phyloP scores from a whole-genome alignment of 345 rosid species.

The Balakata baccata region DNA sequence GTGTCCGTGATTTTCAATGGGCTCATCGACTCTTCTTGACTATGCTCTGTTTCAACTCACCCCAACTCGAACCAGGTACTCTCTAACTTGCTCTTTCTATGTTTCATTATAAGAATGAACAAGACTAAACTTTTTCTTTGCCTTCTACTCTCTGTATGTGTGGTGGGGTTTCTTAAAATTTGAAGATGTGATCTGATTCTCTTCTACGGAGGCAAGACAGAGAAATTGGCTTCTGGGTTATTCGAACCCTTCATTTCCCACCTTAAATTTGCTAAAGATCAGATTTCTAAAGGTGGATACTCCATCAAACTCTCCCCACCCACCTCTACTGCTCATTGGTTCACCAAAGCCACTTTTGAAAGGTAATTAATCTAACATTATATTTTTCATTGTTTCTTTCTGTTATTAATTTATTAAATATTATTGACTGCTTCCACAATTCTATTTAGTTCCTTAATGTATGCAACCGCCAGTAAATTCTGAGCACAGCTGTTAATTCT shows the following conservation, averaged over 20 bases:
- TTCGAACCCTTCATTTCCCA: slow-evolving; percentile 77
- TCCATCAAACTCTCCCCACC: slow-evolving; percentile 75
- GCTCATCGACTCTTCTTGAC: slow-evolving; percentile 53
- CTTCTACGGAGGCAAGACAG: slow-evolving; percentile 54
- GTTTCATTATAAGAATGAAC: neutral
- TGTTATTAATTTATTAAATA: too few species aligned
- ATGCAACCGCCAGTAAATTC: neutral
- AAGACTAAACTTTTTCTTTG: neutral
- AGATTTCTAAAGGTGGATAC: slow-evolving; percentile 81
- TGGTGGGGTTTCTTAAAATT: slow-evolving; percentile 2
- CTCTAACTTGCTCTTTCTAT: neutral
- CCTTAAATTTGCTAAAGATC: slow-evolving; percentile 68
- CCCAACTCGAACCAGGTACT: slow-evolving; percentile 85
- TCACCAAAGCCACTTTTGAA: slow-evolving; percentile 80
- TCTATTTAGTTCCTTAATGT: neutral
- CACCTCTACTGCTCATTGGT: slow-evolving; percentile 51
- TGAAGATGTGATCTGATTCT: slow-evolving; percentile 76
- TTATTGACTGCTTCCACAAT: neutral
- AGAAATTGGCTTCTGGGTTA: slow-evolving; percentile 83
- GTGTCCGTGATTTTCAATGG: slow-evolving; percentile 36
- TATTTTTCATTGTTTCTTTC: too few species aligned
- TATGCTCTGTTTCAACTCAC: slow-evolving; percentile 81
- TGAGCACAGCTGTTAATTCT: neutral
- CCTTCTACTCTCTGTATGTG: neutral
- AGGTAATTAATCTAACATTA: slow-evolving; percentile 36